phyloP scores from a whole-genome alignment of 2,329 filamentous ascomycete genomes.

The Fusarium tricinctum region DNA sequence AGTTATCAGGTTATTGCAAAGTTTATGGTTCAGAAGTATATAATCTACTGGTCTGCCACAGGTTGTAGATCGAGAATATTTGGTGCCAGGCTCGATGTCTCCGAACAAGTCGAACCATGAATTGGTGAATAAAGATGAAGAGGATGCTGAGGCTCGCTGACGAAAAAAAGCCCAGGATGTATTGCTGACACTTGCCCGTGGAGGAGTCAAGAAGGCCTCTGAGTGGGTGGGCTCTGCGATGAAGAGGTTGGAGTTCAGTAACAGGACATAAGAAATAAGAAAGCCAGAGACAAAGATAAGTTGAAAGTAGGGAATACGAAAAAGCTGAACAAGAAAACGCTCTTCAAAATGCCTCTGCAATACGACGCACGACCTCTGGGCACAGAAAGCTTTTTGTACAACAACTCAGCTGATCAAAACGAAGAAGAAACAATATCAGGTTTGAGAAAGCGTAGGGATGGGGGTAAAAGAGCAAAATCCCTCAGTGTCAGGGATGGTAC shows the following conservation, averaged over 20 bases:
- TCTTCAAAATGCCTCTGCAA: conserved; percentile 15
- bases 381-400: conserved; percentile 37
- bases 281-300: not conserved
- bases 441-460: not conserved
- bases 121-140: not conserved
- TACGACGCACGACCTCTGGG: conserved; percentile 8
- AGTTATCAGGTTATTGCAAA: conserved; percentile 4
- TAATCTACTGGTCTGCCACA: not conserved
- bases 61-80: not conserved
- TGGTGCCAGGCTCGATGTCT: not conserved
- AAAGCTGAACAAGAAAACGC: not conserved
- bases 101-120: too few species aligned
- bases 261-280: not conserved
- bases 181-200: conserved; percentile 6
- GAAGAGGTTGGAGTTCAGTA: not conserved
- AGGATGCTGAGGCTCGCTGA: not conserved
- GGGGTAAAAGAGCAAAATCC: conserved; percentile 23
- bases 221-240: not conserved
- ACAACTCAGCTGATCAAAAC: not conserved
- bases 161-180: not conserved
- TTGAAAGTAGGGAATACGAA: not conserved
- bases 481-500: conserved; percentile 30
- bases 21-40: conserved; percentile 6
- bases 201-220: not conserved
- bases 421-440: not conserved